phyloP scores from a whole-genome alignment of 1,139 yeast genomes.

The Groenewaldozyma auringiensis region DNA sequence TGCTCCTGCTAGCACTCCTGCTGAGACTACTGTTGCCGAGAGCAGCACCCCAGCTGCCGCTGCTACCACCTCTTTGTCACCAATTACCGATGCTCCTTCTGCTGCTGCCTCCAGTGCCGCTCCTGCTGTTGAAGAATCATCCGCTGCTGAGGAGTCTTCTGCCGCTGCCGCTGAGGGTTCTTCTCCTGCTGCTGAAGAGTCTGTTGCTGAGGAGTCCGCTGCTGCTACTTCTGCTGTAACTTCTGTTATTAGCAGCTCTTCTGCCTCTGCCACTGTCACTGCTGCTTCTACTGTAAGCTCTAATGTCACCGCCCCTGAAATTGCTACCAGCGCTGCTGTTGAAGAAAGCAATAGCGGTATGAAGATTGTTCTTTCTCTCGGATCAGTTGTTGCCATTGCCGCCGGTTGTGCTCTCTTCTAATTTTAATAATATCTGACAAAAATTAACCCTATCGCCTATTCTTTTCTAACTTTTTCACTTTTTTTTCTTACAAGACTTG shows the following conservation, averaged over 20 bases:
- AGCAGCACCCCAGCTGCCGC: slow-evolving; percentile 6
- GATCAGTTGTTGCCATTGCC: slow-evolving; percentile 9
- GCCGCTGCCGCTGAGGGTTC: slow-evolving; percentile 9
- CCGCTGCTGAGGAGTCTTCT: slow-evolving; percentile 9
- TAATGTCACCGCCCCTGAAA: background rate
- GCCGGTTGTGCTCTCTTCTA: slow-evolving; percentile 6
- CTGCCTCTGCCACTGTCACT: slow-evolving; percentile 6
- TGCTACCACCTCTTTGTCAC: slow-evolving; percentile 8
- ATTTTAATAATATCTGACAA: background rate
- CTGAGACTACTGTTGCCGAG: slow-evolving; percentile 2
- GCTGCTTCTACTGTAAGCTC: background rate
- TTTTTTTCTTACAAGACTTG: no score
- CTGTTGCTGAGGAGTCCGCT: slow-evolving; percentile 5
- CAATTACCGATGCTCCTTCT: slow-evolving; percentile 6
- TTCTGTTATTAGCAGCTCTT: slow-evolving; percentile 7
- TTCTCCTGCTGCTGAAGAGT: slow-evolving; percentile 8
- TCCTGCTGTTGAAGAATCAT: slow-evolving; percentile 6
- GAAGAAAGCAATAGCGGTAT: slow-evolving; percentile 1
- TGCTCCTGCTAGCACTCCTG: slow-evolving; percentile 5
- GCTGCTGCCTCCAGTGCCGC: slow-evolving; percentile 10
- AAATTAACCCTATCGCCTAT: no score
- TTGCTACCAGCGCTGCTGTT: slow-evolving; percentile 7
- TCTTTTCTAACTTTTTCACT: background rate
- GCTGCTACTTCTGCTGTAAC: slow-evolving; percentile 8
- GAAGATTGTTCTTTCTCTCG: slow-evolving; percentile 2